Evolutionary conservation across 768 basidiomycete genomes (phyloP).

Genomic region (Russula lepida): DNA sequence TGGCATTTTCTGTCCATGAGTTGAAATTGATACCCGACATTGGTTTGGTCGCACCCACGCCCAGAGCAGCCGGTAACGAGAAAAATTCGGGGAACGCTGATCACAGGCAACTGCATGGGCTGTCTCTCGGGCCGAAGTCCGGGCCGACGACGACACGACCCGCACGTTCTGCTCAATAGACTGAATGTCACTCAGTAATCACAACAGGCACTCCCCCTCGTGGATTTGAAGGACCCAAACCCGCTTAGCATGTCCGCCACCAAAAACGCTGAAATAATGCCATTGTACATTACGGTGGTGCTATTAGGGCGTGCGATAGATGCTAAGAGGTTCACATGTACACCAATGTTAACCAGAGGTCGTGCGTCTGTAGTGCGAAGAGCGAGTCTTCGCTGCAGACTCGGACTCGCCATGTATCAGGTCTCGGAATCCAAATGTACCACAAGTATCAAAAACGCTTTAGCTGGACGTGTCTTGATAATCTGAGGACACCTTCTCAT

Average conservation of each 20-base stretch:
- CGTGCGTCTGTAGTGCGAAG: neutral
- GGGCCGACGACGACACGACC: neutral
- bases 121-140: neutral
- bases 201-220: neutral
- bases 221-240: neutral
- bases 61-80: neutral
- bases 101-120: neutral
- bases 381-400: neutral
- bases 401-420: neutral
- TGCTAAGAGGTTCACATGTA: neutral
- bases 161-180: neutral
- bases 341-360: neutral
- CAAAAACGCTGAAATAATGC: neutral
- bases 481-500: neutral
- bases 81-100: neutral
- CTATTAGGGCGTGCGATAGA: neutral
- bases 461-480: neutral
- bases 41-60: neutral
- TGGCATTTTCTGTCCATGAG: constrained; percentile 69
- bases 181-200: neutral
- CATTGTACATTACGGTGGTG: neutral
- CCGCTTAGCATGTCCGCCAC: neutral
- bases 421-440: neutral
- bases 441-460: neutral
- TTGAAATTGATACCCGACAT: constrained; percentile 29